Conservation (phyloP, 2,329 filamentous ascomycete species). For the Geosmithia putterillii region DNA sequence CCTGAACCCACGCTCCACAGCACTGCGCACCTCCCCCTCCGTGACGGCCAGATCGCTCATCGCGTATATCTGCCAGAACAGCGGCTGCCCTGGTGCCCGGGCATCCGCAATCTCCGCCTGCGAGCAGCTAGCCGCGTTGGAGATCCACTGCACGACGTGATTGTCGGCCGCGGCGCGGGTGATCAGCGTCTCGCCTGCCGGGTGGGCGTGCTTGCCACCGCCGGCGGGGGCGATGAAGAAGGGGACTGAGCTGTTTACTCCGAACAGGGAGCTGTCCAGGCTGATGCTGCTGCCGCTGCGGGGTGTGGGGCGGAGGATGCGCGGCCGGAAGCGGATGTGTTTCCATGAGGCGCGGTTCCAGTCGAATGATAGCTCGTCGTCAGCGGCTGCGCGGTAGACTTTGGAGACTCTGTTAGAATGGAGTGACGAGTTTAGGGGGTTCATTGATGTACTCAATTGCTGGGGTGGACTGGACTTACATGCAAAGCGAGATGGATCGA, state of each 20-base stretch:
- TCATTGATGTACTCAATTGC: too few species aligned
- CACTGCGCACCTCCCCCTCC: constrained; percentile 2
- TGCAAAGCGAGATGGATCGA: too few species aligned
- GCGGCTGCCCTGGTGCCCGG: not conserved
- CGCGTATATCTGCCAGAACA: constrained; percentile 6
- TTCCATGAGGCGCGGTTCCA: constrained; percentile 4
- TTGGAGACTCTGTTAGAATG: not conserved
- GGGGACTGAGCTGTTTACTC: not conserved
- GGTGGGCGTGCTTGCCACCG: constrained; percentile 4
- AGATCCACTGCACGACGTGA: constrained; percentile 4
- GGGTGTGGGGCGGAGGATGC: constrained; percentile 1
- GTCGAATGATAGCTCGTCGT: not conserved
- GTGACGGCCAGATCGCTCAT: constrained; percentile 1
- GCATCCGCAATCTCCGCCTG: constrained; percentile 3
- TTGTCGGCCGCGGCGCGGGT: constrained; percentile 3
- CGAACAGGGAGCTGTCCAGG: not conserved
- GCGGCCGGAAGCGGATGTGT: constrained; percentile 3
- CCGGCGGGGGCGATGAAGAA: constrained; percentile 5
- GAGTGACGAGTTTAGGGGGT: too few species aligned
- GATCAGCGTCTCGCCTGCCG: constrained; percentile 2
- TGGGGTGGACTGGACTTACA: too few species aligned
- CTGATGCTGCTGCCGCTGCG: not conserved
- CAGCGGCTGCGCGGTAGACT: constrained; percentile 5
- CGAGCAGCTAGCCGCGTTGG: constrained; percentile 4
- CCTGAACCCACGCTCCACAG: constrained; percentile 3